Evolutionary conservation across 352 stramenopile species (phyloP).

Genomic region (Discostella stelligera): DNA sequence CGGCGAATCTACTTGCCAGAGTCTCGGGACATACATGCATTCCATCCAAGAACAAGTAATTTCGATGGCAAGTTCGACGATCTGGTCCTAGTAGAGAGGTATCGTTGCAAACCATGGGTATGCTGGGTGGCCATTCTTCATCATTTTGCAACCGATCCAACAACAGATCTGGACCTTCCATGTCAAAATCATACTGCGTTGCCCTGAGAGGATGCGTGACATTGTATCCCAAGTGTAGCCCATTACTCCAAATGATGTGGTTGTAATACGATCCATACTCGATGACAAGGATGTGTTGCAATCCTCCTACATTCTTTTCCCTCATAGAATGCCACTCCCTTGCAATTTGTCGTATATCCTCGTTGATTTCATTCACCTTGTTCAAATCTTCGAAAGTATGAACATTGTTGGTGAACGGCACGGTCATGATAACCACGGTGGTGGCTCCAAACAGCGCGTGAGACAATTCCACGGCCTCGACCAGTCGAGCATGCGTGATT

Average conservation of each 20-base stretch:
- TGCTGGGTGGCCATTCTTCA: conserved; percentile 23
- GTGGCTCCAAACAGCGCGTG: conserved; percentile 48
- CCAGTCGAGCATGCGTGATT: conserved; percentile 45
- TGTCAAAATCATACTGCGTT: conserved; percentile 20
- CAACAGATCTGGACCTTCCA: conserved; percentile 28
- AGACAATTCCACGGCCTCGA: conserved; percentile 42
- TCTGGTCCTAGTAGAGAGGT: background rate
- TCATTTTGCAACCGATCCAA: conserved; percentile 28
- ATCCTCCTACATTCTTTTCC: conserved; percentile 1
- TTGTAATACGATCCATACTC: conserved; percentile 51
- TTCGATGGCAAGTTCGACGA: conserved; percentile 27
- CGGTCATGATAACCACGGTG: conserved; percentile 46
- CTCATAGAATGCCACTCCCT: conserved; percentile 21
- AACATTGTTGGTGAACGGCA: conserved; percentile 51
- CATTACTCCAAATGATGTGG: conserved; percentile 56
- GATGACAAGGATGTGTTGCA: conserved; percentile 49
- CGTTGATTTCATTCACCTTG: conserved; percentile 32
- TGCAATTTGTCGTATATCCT: conserved; percentile 39
- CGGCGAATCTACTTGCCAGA: conserved; percentile 33
- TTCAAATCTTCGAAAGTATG: conserved; percentile 32
- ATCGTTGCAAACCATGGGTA: conserved; percentile 37
- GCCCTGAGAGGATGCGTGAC: conserved; percentile 21
- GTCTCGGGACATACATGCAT: conserved; percentile 65
- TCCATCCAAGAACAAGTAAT: conserved; percentile 51
- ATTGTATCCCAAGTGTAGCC: conserved; percentile 46